phyloP scores from a whole-genome alignment of 2,329 filamentous ascomycete species.

The Aspergillus oerlinghausenensis region DNA sequence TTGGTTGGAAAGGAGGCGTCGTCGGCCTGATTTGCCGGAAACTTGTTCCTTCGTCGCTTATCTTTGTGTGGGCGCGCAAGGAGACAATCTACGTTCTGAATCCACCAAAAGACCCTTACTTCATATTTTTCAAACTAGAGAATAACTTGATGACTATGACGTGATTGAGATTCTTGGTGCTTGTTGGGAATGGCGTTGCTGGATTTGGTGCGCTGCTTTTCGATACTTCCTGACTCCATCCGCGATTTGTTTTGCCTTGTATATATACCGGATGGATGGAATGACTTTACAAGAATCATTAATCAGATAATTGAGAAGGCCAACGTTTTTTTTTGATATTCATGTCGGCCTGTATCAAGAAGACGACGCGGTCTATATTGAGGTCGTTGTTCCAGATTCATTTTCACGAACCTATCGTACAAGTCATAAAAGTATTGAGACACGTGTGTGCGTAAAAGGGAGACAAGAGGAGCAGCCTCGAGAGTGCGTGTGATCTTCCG shows the following conservation, averaged over 20 bases:
- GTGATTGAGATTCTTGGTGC: not conserved
- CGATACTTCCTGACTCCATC: not conserved
- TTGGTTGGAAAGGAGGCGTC: conserved; percentile 15
- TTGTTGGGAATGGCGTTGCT: not conserved
- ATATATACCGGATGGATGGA: not conserved
- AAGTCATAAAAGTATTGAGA: conserved; percentile 5
- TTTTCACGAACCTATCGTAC: conserved; percentile 6
- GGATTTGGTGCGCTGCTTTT: not conserved
- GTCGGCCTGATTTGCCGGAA: not conserved
- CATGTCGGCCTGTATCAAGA: not conserved
- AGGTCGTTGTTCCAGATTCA: not conserved
- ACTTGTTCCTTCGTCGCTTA: not conserved
- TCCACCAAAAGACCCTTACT: not conserved
- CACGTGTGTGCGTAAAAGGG: not conserved
- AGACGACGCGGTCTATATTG: not conserved
- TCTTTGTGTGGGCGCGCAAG: not conserved
- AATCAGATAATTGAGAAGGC: not conserved
- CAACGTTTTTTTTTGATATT: not conserved
- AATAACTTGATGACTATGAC: not conserved
- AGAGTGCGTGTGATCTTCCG: not conserved
- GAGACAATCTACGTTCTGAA: not conserved
- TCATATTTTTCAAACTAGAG: not conserved
- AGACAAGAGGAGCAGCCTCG: not conserved
- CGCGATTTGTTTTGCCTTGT: not conserved
- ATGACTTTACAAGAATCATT: not conserved